A percentile compares a stretch with the other conserved stretches of the same genome.
Conservation (phyloP, 164 flowering plant species). For the Vitis riparia region DNA sequence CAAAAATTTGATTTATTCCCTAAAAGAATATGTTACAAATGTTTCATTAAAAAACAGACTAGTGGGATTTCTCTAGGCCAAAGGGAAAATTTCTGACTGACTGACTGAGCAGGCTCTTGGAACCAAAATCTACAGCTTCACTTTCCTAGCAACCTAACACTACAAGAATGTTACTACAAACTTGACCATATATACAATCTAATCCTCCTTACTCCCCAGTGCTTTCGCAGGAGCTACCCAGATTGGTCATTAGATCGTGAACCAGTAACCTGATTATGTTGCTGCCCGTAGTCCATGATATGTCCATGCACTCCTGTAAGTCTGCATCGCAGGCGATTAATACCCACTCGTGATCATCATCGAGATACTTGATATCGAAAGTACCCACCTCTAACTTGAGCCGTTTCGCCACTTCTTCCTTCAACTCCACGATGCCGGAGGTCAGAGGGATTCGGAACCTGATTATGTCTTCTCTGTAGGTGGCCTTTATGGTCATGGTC, state of each 20-base stretch:
- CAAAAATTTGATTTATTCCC: no score
- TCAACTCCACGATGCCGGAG: constrained; percentile 59
- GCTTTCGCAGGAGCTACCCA: constrained; percentile 95
- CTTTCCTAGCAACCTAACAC: constrained; percentile 10
- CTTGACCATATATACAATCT: constrained; percentile 18
- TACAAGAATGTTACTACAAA: constrained; percentile 23
- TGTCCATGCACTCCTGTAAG: constrained; percentile 79
- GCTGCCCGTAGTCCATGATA: constrained; percentile 55
- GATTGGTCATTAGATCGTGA: constrained; percentile 57
- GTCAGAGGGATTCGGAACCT: constrained; percentile 58
- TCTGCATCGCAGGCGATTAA: constrained; percentile 83
- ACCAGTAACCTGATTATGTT: constrained; percentile 62
- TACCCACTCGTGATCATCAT: constrained; percentile 92
- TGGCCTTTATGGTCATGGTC: constrained; percentile 71
- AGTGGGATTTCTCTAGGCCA: neutral
- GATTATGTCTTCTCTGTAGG: constrained; percentile 74
- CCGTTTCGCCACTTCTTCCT: constrained; percentile 86
- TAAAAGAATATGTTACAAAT: no score
- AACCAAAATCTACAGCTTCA: constrained; percentile 30
- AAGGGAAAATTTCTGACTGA: constrained; percentile 17
- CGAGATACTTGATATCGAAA: constrained; percentile 81
- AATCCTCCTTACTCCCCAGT: constrained; percentile 44
- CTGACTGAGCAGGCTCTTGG: constrained; percentile 16
- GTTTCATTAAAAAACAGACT: no score
- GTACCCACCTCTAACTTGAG: constrained; percentile 80